Evolutionary conservation across 306 rosid species (phyloP).

Genomic region (barrel medic (Medicago truncatula)): MtrunA17r5.0-ANR NC_053046.1:33055001-33055500

Average conservation of each 20-base stretch:
- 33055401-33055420: no score
- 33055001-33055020: no score
- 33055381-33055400: background rate
- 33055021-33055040: background rate
- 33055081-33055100: conserved; percentile 56
- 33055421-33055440: no score
- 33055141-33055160: conserved; percentile 50
- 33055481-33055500: background rate
- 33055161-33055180: conserved; percentile 51
- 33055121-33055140: conserved; percentile 44
- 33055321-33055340: no score
- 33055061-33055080: conserved; percentile 56
- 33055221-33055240: conserved; percentile 47
- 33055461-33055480: no score
- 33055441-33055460: no score
- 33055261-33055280: no score
- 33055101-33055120: conserved; percentile 45
- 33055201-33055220: conserved; percentile 45
- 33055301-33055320: no score
- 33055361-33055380: no score
- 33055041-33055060: conserved; percentile 32
- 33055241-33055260: conserved; percentile 53
- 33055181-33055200: conserved; percentile 42
- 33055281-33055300: no score
- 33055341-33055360: no score